phyloP scores from a whole-genome alignment of 176 grass and related monocot genomes.

The Oryza meyeriana region DNA sequence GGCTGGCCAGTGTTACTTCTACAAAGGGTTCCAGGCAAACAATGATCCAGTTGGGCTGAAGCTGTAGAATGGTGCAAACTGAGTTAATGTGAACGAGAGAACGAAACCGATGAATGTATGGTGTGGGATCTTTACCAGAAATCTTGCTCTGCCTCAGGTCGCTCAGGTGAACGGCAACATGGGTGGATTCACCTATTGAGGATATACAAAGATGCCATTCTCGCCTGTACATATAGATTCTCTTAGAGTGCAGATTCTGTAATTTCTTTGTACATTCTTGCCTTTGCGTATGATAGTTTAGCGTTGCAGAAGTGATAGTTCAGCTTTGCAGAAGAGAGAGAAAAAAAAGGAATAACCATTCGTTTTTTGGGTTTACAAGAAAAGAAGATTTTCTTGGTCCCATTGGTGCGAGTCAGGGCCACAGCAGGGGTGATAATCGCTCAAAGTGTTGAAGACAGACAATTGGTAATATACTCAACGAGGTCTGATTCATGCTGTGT shows the following conservation, averaged over 20 bases:
- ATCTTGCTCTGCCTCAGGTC: not conserved
- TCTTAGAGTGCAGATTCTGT: slow-evolving; percentile 45
- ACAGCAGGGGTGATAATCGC: slow-evolving; percentile 4
- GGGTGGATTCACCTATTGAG: slow-evolving; percentile 28
- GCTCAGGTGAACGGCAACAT: slow-evolving; percentile 22
- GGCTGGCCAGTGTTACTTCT: slow-evolving; percentile 24
- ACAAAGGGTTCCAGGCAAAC: slow-evolving; percentile 33
- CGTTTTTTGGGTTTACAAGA: slow-evolving; percentile 23
- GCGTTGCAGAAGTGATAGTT: slow-evolving; percentile 40
- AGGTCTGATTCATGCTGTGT: slow-evolving; percentile 27
- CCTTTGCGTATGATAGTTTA: slow-evolving; percentile 43
- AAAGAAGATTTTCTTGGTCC: not conserved
- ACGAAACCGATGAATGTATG: slow-evolving; percentile 25
- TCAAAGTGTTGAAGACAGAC: not conserved
- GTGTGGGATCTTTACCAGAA: slow-evolving; percentile 29
- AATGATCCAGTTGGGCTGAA: slow-evolving; percentile 36
- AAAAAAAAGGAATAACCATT: slow-evolving; percentile 18
- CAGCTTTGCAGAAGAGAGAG: slow-evolving; percentile 37
- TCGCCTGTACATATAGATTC: slow-evolving; percentile 44
- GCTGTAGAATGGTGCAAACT: slow-evolving; percentile 45
- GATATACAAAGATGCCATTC: slow-evolving; percentile 36
- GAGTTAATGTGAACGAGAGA: slow-evolving; percentile 20
- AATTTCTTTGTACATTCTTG: slow-evolving; percentile 64
- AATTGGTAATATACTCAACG: not conserved
- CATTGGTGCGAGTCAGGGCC: slow-evolving; percentile 7